These are phyloP conservation scores for Aspergillus oerlinghausenensis DNA, from an alignment of 2,329 filamentous ascomycete species.

Conservation along the genomic window DNA sequence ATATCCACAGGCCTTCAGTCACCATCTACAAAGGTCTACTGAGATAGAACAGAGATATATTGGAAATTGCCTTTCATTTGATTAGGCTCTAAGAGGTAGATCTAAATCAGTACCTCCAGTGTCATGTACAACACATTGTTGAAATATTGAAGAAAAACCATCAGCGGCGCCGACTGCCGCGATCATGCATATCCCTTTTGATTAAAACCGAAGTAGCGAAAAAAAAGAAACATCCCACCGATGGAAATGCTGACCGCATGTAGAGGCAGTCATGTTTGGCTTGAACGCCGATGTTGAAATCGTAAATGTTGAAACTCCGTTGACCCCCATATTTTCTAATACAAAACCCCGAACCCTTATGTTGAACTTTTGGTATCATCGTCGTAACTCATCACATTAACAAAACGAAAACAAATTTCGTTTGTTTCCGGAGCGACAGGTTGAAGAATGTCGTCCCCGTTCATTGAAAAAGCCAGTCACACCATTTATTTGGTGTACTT, in stretches of 20 bases:
- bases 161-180: slow-evolving; percentile 13
- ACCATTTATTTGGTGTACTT: slow-evolving; percentile 56
- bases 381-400: slow-evolving; percentile 36
- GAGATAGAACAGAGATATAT: not conserved
- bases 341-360: slow-evolving; percentile 36
- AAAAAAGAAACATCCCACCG: slow-evolving; percentile 12
- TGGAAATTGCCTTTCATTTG: slow-evolving; percentile 1
- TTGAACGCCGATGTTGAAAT: slow-evolving; percentile 48
- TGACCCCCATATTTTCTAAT: slow-evolving; percentile 33
- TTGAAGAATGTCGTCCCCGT: slow-evolving; percentile 34
- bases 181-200: slow-evolving; percentile 12
- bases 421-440: slow-evolving; percentile 30
- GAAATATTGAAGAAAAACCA: slow-evolving; percentile 28
- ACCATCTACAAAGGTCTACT: not conserved
- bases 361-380: slow-evolving; percentile 43
- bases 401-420: slow-evolving; percentile 18
- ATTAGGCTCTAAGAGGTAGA: slow-evolving; percentile 9
- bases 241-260: slow-evolving; percentile 8
- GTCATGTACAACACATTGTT: slow-evolving; percentile 31
- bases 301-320: slow-evolving; percentile 42
- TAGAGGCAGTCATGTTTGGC: slow-evolving; percentile 11
- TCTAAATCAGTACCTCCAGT: slow-evolving; percentile 7
- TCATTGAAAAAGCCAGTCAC: slow-evolving; percentile 11
- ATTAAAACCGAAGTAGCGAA: slow-evolving; percentile 8
- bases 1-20: not conserved